phyloP scores from a whole-genome alignment of 371 early-diverging fungal genomes.

The Entomophthora muscae region DNA sequence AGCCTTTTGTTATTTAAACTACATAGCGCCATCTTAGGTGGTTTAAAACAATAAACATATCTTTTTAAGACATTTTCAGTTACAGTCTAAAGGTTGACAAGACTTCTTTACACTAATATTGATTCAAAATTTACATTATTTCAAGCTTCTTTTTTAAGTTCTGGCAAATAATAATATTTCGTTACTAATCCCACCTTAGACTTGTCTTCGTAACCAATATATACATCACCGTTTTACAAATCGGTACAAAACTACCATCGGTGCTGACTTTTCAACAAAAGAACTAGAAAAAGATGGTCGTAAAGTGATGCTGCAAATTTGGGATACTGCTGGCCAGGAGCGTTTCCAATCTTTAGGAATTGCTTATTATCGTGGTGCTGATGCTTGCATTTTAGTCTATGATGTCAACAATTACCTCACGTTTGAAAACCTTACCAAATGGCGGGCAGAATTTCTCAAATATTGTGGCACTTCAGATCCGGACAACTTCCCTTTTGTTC shows the following conservation, averaged over 20 bases:
- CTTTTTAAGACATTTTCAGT: not conserved
- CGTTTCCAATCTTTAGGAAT: conserved; percentile 80
- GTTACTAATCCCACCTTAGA: conserved; percentile 14
- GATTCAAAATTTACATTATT: not conserved
- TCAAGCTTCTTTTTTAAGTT: not conserved
- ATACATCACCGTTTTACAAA: conserved; percentile 79
- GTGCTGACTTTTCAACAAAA: conserved; percentile 94
- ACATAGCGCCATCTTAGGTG: no score
- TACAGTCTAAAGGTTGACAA: not conserved
- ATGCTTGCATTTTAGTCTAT: conserved; percentile 80
- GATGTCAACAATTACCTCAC: conserved; percentile 69
- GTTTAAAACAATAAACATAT: no score
- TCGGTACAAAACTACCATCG: conserved; percentile 96
- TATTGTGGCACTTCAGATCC: conserved; percentile 71
- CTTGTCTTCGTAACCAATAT: conserved; percentile 35
- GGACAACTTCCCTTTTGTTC: conserved; percentile 74
- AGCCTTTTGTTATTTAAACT: not conserved
- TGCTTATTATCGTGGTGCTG: conserved; percentile 83
- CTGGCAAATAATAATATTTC: not conserved
- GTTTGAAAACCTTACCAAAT: conserved; percentile 66
- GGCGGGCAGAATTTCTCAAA: conserved; percentile 82
- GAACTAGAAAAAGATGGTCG: conserved; percentile 64
- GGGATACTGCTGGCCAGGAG: conserved; percentile 69
- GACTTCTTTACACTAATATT: not conserved
- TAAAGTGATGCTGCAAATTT: conserved; percentile 29